phyloP scores from a whole-genome alignment of 2,329 filamentous ascomycete species.

The Trichoderma lentiforme region DNA sequence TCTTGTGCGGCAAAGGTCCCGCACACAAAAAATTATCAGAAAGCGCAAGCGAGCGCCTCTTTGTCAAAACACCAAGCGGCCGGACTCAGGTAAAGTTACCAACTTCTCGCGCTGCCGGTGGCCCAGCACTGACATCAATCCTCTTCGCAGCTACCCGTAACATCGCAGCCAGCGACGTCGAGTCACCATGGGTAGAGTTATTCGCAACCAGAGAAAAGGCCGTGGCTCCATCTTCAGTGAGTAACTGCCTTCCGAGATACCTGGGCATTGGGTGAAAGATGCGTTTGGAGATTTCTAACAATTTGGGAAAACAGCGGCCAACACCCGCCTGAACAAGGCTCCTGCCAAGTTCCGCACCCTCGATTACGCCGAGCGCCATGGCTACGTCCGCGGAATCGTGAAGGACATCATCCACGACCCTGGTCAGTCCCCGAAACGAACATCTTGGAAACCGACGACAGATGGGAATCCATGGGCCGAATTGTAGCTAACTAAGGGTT shows the following conservation, averaged over 20 bases:
- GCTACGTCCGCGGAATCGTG: conserved; percentile 94
- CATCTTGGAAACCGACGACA: conserved; percentile 15
- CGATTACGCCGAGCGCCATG: conserved; percentile 96
- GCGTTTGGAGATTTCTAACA: conserved; percentile 31
- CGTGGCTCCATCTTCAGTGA: conserved; percentile 58
- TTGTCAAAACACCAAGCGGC: conserved; percentile 41
- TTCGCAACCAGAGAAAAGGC: conserved; percentile 65
- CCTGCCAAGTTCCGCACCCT: conserved; percentile 87
- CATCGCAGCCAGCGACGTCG: conserved; percentile 34
- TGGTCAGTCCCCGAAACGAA: conserved; percentile 47
- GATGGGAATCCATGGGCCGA: conserved; percentile 18
- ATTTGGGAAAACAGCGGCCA: conserved; percentile 54
- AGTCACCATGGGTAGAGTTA: conserved; percentile 55
- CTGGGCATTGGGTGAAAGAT: conserved; percentile 20
- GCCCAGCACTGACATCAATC: conserved; percentile 31
- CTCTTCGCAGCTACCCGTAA: conserved; percentile 33
- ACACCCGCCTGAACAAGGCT: conserved; percentile 87
- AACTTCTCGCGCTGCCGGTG: conserved; percentile 27
- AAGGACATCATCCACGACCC: conserved; percentile 99
- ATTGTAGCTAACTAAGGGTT: conserved; percentile 27
- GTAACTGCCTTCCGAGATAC: conserved; percentile 27
- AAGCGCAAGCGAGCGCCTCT: conserved; percentile 29
- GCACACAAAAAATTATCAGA: conserved; percentile 40
- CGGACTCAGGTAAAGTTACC: conserved; percentile 37
- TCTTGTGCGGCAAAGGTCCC: conserved; percentile 25